Evolutionary conservation across 2,329 filamentous ascomycete species (phyloP).

Genomic region (Fusarium sp.): DNA sequence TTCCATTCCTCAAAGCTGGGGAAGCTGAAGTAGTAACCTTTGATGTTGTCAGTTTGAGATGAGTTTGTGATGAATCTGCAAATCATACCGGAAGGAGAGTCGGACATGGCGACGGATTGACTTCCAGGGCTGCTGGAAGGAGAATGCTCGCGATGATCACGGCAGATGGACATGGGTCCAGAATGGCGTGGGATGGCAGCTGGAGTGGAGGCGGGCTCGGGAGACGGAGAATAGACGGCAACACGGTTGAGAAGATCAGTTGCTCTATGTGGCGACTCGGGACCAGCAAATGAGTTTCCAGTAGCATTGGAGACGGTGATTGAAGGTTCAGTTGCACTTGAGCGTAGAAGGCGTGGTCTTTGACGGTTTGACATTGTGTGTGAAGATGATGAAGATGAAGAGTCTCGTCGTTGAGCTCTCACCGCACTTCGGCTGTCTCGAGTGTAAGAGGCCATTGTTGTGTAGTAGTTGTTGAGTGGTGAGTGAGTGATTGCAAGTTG

Average conservation of each 20-base stretch:
- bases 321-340: slow-evolving; percentile 67
- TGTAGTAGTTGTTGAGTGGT: not conserved
- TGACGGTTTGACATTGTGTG: slow-evolving; percentile 49
- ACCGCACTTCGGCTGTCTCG: slow-evolving; percentile 43
- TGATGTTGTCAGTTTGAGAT: slow-evolving; percentile 51
- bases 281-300: slow-evolving; percentile 61
- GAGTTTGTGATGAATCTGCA: not conserved
- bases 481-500: not conserved
- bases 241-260: slow-evolving; percentile 66
- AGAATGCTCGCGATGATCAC: slow-evolving; percentile 34
- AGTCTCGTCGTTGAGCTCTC: slow-evolving; percentile 45
- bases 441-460: slow-evolving; percentile 43
- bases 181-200: slow-evolving; percentile 37
- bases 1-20: slow-evolving; percentile 78
- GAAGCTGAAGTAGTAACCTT: slow-evolving; percentile 75
- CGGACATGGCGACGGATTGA: slow-evolving; percentile 42
- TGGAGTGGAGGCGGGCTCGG: slow-evolving; percentile 36
- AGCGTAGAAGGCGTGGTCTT: slow-evolving; percentile 65
- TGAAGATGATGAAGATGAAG: slow-evolving; percentile 40
- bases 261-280: slow-evolving; percentile 62
- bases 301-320: slow-evolving; percentile 67
- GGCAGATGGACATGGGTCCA: slow-evolving; percentile 41
- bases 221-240: slow-evolving; percentile 57
- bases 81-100: slow-evolving; percentile 45
- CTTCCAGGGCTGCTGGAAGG: slow-evolving; percentile 37